Percentiles rank a stretch among this genome's conserved stretches.
Conservation (phyloP, 2,329 filamentous ascomycete genomes). For the Paecilomyces fulvus region DNA sequence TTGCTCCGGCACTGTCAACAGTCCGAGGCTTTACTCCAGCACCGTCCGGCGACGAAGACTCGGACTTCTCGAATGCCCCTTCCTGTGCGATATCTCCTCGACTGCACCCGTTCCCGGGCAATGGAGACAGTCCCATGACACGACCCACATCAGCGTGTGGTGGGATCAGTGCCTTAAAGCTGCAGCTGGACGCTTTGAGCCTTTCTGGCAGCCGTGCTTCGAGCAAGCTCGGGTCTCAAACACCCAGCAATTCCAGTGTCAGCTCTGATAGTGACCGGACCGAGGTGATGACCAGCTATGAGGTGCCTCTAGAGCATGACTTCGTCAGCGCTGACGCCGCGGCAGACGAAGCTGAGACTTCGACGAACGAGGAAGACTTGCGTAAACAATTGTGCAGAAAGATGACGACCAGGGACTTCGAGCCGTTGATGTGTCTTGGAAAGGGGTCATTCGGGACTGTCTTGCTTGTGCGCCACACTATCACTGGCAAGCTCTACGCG, state of each 20-base stretch:
- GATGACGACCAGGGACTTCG: conserved; percentile 87
- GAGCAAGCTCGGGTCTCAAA: conserved; percentile 37
- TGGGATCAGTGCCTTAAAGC: conserved; percentile 74
- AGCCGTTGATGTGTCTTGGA: conserved; percentile 81
- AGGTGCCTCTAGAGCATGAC: conserved; percentile 75
- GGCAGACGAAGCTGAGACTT: conserved; percentile 32
- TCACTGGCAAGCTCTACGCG: conserved; percentile 82
- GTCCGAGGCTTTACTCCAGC: conserved; percentile 37
- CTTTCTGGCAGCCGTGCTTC: conserved; percentile 53
- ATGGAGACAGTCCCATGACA: conserved; percentile 39
- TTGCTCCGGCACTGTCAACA: conserved; percentile 28
- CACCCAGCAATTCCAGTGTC: conserved; percentile 49
- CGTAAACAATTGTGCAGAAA: conserved; percentile 56
- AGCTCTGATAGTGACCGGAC: conserved; percentile 58
- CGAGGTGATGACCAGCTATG: conserved; percentile 70
- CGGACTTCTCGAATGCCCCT: conserved; percentile 33
- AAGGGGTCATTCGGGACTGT: conserved; percentile 97
- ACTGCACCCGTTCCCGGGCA: conserved; percentile 17
- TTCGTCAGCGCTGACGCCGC: conserved; percentile 60
- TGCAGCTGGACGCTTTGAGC: conserved; percentile 70
- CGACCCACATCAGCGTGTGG: conserved; percentile 46
- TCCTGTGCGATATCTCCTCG: conserved; percentile 26
- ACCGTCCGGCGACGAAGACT: conserved; percentile 39
- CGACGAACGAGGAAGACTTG: conserved; percentile 48
- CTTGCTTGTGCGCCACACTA: conserved; percentile 78